phyloP scores from a whole-genome alignment of 176 grass and related monocot genomes.

The Oryza australiensis region DNA sequence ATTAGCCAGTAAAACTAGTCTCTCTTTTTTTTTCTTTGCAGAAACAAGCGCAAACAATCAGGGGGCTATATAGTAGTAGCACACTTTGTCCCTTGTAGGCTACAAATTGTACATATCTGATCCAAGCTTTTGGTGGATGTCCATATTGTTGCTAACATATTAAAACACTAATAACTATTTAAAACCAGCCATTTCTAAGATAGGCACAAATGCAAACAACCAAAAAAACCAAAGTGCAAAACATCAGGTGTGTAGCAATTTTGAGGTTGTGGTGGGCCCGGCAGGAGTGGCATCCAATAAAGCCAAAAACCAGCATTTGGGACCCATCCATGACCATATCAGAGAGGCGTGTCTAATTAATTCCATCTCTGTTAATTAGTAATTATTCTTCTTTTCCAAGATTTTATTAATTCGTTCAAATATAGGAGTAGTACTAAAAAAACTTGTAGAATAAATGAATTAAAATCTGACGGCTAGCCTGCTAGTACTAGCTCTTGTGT shows the following conservation, averaged over 20 bases:
- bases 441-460: not conserved
- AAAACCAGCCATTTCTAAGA: not conserved
- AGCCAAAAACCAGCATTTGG: constrained; percentile 21
- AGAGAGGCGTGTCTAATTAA: not conserved
- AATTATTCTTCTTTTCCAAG: not conserved
- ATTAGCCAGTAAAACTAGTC: not conserved
- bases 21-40: not conserved
- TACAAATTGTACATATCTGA: not conserved
- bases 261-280: not conserved
- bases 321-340: not conserved
- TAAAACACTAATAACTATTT: not conserved
- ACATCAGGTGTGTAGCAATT: not conserved
- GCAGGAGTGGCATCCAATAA: constrained; percentile 24
- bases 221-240: not conserved
- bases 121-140: not conserved
- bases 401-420: not conserved
- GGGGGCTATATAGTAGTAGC: not conserved
- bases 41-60: not conserved
- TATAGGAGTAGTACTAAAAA: not conserved
- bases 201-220: not conserved
- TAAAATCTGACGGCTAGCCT: not conserved
- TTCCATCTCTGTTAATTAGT: not conserved
- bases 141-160: not conserved
- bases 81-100: not conserved
- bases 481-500: not conserved